Conservation (phyloP, 2,329 filamentous ascomycete genomes). For the Penicillium sp. region DNA sequence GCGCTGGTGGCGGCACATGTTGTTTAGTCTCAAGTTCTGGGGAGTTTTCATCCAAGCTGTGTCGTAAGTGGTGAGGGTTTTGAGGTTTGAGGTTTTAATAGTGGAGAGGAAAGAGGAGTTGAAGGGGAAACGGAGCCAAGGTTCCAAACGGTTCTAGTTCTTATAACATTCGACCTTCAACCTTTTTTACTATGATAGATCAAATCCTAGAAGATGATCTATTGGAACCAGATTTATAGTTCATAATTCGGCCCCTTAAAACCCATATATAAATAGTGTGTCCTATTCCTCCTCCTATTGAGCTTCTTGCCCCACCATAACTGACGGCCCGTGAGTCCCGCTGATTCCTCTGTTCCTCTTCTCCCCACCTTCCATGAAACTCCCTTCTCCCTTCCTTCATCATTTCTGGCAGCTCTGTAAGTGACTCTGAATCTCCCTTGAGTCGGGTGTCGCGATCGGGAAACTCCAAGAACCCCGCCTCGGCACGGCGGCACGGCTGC, state of each 20-base stretch:
- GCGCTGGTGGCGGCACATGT: slow-evolving; percentile 17
- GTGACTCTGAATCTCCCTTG: background rate
- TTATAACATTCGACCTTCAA: background rate
- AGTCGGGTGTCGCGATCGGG: background rate
- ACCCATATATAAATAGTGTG: background rate
- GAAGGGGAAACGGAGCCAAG: slow-evolving; percentile 1
- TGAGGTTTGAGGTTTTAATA: background rate
- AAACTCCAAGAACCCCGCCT: slow-evolving; percentile 5
- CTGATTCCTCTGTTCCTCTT: slow-evolving; percentile 2
- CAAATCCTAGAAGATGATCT: background rate
- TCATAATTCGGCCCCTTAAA: background rate
- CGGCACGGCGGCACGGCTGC: background rate
- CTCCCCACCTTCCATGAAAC: background rate
- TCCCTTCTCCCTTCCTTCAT: background rate
- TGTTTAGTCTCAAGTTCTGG: background rate
- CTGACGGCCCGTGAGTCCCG: slow-evolving; percentile 15
- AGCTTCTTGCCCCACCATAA: slow-evolving; percentile 17
- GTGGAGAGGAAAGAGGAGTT: background rate
- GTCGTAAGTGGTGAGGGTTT: background rate
- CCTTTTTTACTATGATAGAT: background rate
- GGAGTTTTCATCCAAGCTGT: background rate
- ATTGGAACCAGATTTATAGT: background rate
- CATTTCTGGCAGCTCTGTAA: background rate
- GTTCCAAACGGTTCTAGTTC: slow-evolving; percentile 3
- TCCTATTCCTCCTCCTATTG: background rate